Conservation (phyloP, 179 eudicot genomes). For the Amaranthus tricolor region DNA sequence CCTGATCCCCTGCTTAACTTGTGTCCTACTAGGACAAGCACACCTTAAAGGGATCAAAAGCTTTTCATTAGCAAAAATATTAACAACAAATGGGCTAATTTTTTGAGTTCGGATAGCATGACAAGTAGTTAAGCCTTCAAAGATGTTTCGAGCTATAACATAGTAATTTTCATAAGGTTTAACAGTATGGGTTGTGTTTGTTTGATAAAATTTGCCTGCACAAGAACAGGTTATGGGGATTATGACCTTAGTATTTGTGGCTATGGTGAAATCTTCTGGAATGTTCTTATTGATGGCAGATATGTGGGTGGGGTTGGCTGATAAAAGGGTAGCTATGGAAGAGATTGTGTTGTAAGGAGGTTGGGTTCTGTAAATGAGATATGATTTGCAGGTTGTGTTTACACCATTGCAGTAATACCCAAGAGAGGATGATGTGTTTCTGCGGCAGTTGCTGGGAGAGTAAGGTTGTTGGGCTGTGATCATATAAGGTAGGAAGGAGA, state of each 20-base stretch:
- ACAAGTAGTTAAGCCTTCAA: constrained; percentile 59
- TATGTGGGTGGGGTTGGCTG: constrained; percentile 35
- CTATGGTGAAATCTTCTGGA: constrained; percentile 30
- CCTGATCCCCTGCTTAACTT: constrained; percentile 32
- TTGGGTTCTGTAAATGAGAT: constrained; percentile 54
- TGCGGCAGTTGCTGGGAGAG: constrained; percentile 23
- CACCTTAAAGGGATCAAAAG: constrained; percentile 51
- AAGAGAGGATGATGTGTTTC: constrained; percentile 36
- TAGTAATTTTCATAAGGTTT: constrained; percentile 25
- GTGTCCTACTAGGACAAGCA: constrained; percentile 60
- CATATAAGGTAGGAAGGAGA: constrained; percentile 14
- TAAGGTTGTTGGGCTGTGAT: constrained; percentile 63
- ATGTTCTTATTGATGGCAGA: constrained; percentile 58
- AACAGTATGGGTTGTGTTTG: constrained; percentile 41
- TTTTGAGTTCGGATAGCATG: constrained; percentile 29
- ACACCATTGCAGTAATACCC: constrained; percentile 75
- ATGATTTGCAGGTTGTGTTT: constrained; percentile 49
- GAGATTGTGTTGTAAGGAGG: constrained; percentile 49
- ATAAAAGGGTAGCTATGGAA: constrained; percentile 50
- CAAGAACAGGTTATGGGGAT: constrained; percentile 63
- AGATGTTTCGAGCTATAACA: constrained; percentile 39
- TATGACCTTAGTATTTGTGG: constrained; percentile 40
- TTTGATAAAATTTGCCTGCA: constrained; percentile 43
- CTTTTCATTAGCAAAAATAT: constrained; percentile 27
- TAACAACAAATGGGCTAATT: constrained; percentile 17